Conservation (phyloP, 164 flowering plant genomes). For the Cinnamomum chago region DNA sequence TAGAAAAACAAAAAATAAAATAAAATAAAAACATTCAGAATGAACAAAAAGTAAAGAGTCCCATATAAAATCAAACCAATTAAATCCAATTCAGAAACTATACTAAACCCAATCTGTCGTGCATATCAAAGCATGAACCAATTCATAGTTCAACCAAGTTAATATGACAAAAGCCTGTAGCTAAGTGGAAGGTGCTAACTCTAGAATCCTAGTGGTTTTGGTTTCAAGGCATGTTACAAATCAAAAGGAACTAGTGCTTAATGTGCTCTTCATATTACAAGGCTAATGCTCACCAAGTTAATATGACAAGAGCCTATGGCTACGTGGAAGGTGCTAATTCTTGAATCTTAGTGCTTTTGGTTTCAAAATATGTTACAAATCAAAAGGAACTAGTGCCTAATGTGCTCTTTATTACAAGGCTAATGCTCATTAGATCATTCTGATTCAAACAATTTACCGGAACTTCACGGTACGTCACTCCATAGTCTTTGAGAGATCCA, state of each 20-base stretch:
- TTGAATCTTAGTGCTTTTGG: too few species aligned
- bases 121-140: not conserved
- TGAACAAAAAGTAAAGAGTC: not conserved
- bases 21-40: too few species aligned
- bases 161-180: too few species aligned
- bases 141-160: not conserved
- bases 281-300: not conserved
- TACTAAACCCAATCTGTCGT: not conserved
- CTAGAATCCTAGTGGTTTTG: too few species aligned
- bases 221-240: too few species aligned
- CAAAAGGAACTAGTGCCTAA: not conserved
- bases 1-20: too few species aligned
- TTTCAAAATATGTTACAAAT: too few species aligned
- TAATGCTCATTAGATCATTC: not conserved
- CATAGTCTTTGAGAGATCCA: slow-evolving; percentile 81
- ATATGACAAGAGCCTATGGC: too few species aligned
- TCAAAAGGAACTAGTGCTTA: not conserved
- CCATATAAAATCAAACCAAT: not conserved
- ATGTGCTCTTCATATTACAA: not conserved
- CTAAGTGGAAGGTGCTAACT: too few species aligned
- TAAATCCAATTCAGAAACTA: not conserved
- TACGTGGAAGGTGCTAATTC: too few species aligned
- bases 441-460: slow-evolving; percentile 40
- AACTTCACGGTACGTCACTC: slow-evolving; percentile 68
- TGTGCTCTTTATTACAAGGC: not conserved